Evolutionary conservation across 495 filamentous ascomycete genomes (phyloP).

Genomic region (Penicillium salamii): DNA sequence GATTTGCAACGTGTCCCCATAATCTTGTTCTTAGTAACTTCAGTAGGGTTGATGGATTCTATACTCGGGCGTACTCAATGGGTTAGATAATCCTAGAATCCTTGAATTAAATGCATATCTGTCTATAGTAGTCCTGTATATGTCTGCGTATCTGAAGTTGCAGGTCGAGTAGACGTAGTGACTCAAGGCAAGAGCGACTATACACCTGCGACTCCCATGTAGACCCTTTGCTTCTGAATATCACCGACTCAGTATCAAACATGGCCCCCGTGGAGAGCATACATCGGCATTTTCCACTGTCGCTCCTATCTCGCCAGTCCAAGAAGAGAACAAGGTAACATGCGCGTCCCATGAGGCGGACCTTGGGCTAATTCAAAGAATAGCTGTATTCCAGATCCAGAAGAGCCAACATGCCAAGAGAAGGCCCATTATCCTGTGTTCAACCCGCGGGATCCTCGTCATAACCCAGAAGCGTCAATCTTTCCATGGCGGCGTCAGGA

Average conservation of each 20-base stretch:
- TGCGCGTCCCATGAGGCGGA: not conserved
- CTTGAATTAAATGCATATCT: no score
- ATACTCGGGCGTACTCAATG: no score
- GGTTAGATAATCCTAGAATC: no score
- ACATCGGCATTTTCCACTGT: constrained; percentile 13
- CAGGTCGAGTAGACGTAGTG: no score
- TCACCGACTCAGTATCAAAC: not conserved
- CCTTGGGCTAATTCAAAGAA: not conserved
- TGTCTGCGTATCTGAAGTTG: no score
- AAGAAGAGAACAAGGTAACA: constrained; percentile 23
- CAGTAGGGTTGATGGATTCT: no score
- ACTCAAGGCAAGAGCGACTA: no score
- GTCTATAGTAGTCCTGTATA: no score
- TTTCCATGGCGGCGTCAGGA: constrained; percentile 8
- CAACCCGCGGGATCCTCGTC: constrained; percentile 33
- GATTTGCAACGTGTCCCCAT: no score
- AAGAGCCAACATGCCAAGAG: constrained; percentile 27
- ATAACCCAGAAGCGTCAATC: constrained; percentile 23
- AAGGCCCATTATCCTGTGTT: constrained; percentile 37
- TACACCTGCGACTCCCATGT: not conserved
- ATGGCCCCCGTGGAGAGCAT: not conserved
- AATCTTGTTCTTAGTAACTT: no score
- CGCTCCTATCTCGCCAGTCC: constrained; percentile 16
- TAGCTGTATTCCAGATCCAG: constrained; percentile 3
- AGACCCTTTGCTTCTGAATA: not conserved